A percentile compares a stretch with the other conserved stretches of the same genome.
Conservation (phyloP, 306 rosid genomes). For the Fagus crenata region DNA sequence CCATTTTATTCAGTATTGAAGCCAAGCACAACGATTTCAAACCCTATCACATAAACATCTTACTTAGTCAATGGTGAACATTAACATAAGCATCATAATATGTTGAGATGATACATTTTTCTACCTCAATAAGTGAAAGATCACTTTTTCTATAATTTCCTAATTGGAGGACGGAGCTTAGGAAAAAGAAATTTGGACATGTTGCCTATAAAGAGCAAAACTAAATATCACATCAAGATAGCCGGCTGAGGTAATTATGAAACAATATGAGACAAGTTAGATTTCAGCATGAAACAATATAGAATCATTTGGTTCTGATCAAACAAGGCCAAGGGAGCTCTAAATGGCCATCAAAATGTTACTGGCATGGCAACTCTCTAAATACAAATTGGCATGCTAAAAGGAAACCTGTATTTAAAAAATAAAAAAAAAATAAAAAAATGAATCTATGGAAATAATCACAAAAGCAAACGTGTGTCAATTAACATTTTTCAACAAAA, state of each 20-base stretch:
- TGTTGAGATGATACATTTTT: background rate
- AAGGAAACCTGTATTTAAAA: background rate
- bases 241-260: background rate
- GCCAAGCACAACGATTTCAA: no score
- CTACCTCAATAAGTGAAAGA: background rate
- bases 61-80: background rate
- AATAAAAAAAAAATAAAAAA: background rate
- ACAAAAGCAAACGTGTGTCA: background rate
- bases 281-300: constrained; percentile 11
- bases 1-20: background rate
- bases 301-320: constrained; percentile 1
- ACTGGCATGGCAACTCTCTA: background rate
- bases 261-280: background rate
- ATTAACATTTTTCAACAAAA: background rate
- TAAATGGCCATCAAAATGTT: background rate
- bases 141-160: background rate
- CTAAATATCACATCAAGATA: background rate
- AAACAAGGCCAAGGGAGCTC: background rate
- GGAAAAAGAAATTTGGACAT: background rate
- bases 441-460: background rate
- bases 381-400: background rate
- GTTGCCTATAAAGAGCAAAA: background rate
- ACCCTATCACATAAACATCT: no score
- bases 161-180: background rate
- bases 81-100: background rate